Conservation (phyloP, 306 rosid species). For the Ammopiptanthus mongolicus region DNA sequence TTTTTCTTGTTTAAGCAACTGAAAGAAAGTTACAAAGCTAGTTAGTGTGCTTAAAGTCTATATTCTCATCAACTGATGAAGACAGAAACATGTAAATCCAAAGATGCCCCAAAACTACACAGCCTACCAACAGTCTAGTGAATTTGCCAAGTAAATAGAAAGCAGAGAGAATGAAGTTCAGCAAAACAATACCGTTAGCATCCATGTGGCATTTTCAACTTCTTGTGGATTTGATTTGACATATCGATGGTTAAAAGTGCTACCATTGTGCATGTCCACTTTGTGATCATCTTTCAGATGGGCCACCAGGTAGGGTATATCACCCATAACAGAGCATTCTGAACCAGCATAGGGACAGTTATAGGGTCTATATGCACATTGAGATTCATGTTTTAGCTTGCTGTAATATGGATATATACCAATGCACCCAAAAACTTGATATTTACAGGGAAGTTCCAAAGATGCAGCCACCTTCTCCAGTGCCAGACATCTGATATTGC, state of each 20-base stretch:
- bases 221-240: slow-evolving; percentile 96
- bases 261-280: slow-evolving; percentile 94
- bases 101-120: background rate
- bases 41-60: slow-evolving; percentile 2
- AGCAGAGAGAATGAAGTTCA: background rate
- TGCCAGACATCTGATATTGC: slow-evolving; percentile 91
- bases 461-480: slow-evolving; percentile 95
- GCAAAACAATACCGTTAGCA: slow-evolving; percentile 73
- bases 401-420: slow-evolving; percentile 92
- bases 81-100: background rate
- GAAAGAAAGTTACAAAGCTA: background rate
- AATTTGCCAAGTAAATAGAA: background rate
- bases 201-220: slow-evolving; percentile 97
- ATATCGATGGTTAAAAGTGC: slow-evolving; percentile 93
- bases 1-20: background rate
- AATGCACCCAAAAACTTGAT: slow-evolving; percentile 66
- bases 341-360: slow-evolving; percentile 98
- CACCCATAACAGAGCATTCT: slow-evolving; percentile 72
- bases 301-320: slow-evolving; percentile 73
- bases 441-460: slow-evolving; percentile 90
- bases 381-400: slow-evolving; percentile 91
- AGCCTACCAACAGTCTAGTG: background rate
- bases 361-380: slow-evolving; percentile 67
- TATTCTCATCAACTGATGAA: background rate
- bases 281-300: slow-evolving; percentile 90